A percentile compares a stretch with the other conserved stretches of the same genome.
phyloP scores from a whole-genome alignment of 208 protist genomes.

The Leishmania gerbilli region DNA sequence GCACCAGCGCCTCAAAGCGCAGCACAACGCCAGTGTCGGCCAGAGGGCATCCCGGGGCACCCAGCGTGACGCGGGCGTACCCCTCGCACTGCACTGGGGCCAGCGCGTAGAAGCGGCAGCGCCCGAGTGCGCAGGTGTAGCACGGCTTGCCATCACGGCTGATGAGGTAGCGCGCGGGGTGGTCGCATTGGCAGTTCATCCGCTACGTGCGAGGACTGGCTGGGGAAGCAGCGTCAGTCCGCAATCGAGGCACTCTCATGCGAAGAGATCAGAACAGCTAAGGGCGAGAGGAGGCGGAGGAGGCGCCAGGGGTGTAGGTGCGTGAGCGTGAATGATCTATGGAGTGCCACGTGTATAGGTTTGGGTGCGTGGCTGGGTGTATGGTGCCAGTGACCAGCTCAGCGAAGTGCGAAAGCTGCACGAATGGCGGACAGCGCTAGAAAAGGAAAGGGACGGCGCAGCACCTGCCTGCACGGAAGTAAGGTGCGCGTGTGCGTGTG shows the following conservation, averaged over 20 bases:
- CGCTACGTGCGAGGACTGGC: not conserved
- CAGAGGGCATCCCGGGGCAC: constrained; percentile 18
- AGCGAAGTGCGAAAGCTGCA: not conserved
- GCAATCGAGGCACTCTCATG: constrained; percentile 1
- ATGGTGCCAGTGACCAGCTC: not conserved
- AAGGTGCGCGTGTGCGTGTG: not conserved
- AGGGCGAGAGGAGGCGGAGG: not conserved
- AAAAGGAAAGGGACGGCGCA: not conserved
- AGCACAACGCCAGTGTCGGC: constrained; percentile 45
- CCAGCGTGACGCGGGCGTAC: constrained; percentile 61
- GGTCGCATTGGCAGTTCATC: constrained; percentile 83
- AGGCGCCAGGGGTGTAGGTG: not conserved
- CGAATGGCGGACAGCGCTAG: not conserved
- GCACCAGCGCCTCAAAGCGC: constrained; percentile 71
- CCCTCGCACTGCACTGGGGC: constrained; percentile 60
- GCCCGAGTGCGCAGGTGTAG: constrained; percentile 57
- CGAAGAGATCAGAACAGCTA: not conserved
- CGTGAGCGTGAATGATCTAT: not conserved
- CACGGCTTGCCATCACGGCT: constrained; percentile 53
- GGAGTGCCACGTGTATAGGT: not conserved
- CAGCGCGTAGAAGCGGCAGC: constrained; percentile 69
- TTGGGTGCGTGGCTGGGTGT: not conserved
- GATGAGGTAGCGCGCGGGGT: constrained; percentile 42
- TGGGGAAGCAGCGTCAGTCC: not conserved
- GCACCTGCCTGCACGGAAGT: not conserved